Base-by-base conservation (phyloP, 1,139 yeast genomes). In the Kodamaea sp. region DNA sequence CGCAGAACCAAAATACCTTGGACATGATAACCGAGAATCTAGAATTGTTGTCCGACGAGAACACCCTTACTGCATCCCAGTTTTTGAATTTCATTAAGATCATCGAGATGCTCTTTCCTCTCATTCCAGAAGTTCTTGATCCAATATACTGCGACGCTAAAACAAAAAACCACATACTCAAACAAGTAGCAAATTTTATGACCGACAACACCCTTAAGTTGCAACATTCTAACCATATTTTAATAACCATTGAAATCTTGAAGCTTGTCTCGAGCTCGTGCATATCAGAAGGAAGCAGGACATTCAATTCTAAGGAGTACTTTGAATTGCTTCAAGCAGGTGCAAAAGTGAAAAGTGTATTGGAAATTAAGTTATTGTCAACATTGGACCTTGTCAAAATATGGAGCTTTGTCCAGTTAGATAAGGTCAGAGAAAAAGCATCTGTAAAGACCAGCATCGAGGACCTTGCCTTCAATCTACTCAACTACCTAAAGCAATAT, bases 401-500 rank as follows among this genome's bases (percentile, higher is more conserved):
- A n/a, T 73, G 78, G 78, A 66, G 61, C 39, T 55, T 60, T 35
- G 50, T 72, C 2, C 50, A 53, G 23, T 43, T 53, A 24, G 61
- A 63, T 29, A 47, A 56, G 9, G 46, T 62, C 7, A 31, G 15
- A n/a, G 29, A 23, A 4, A 15, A 19, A n/a, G 15, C 15, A 13
- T 14, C 33, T 5, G 8, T 35, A 7, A 15, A n/a, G 9, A 21
- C 34, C 7, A 22, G 24, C 2, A 22, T 35, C 3, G 30, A 35
- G 3, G 37, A 32, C 5, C 36, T 44, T 19, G 20, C 36, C n/a
- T 26, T 35, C 9, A 34, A 28, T 9, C 29, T 41, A 19, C 16
- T 41, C 23, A 28, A 24, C 3, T 32, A 20, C 16, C 7, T 44
- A 5, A 40, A 38, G 16, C n/a, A 15, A 4, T 21, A 31, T 15